These are phyloP conservation scores for Phoma sp. DNA, from an alignment of 2,329 filamentous ascomycete species.

Conservation along the genomic window DNA sequence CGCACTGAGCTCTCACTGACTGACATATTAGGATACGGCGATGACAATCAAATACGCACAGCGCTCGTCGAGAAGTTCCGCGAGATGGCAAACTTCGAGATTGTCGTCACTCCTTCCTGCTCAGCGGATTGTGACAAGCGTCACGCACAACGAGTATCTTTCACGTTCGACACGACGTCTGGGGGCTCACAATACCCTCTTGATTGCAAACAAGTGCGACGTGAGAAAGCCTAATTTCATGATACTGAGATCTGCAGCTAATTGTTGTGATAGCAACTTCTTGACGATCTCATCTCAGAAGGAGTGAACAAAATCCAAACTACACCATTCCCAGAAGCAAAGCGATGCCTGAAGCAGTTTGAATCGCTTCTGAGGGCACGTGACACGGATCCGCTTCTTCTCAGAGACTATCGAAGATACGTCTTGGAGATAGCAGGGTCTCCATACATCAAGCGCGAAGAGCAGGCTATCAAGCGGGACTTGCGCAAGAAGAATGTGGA, in stretches of 20 bases:
- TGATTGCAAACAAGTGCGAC: slow-evolving; percentile 22
- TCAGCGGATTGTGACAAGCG: slow-evolving; percentile 7
- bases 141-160: slow-evolving; percentile 8
- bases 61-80: slow-evolving; percentile 17
- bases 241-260: not conserved
- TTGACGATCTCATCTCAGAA: not conserved
- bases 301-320: not conserved
- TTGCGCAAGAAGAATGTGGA: slow-evolving; percentile 7
- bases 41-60: slow-evolving; percentile 22
- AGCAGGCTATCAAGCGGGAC: not conserved
- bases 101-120: slow-evolving; percentile 15
- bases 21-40: slow-evolving; percentile 17
- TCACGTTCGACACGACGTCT: slow-evolving; percentile 10
- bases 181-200: slow-evolving; percentile 11
- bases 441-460: slow-evolving; percentile 11
- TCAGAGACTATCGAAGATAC: not conserved
- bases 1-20: not conserved
- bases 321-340: not conserved
- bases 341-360: not conserved
- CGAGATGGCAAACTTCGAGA: slow-evolving; percentile 18
- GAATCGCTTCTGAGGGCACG: not conserved
- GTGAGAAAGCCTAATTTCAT: slow-evolving; percentile 3
- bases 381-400: not conserved
- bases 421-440: not conserved
- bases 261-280: not conserved